phyloP scores from a whole-genome alignment of 2,329 filamentous ascomycete species.

The Nemania sp. region DNA sequence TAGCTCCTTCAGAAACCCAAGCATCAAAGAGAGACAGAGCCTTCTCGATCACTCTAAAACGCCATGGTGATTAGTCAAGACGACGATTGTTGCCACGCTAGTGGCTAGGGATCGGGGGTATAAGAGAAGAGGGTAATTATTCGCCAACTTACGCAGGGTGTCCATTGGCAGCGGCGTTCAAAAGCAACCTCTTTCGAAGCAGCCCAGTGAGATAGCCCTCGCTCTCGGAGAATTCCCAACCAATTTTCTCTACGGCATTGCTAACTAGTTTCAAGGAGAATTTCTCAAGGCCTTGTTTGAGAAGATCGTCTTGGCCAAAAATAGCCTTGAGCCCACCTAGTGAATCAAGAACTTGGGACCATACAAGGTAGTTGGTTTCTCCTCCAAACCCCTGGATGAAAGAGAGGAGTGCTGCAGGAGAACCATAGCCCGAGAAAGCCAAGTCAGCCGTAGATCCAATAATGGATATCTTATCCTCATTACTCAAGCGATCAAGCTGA shows the following conservation, averaged over 20 bases:
- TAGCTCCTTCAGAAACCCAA: conserved; percentile 76
- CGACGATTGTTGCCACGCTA: not conserved
- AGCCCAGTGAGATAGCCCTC: conserved; percentile 88
- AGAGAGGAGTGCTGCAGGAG: conserved; percentile 82
- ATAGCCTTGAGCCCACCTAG: conserved; percentile 83
- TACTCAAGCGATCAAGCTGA: conserved; percentile 79
- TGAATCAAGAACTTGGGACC: conserved; percentile 85
- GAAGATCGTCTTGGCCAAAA: conserved; percentile 80
- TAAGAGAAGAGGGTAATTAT: conserved; percentile 9
- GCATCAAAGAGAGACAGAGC: conserved; percentile 82
- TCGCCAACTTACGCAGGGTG: conserved; percentile 73
- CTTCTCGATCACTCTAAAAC: conserved; percentile 73
- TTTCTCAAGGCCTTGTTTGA: conserved; percentile 78
- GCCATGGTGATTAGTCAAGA: conserved; percentile 38
- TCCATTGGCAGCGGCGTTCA: conserved; percentile 78
- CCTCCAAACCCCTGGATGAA: conserved; percentile 86
- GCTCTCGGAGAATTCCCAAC: conserved; percentile 82
- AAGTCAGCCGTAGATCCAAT: conserved; percentile 91
- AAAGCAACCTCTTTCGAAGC: conserved; percentile 83
- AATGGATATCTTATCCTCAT: conserved; percentile 92
- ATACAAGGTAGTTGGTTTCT: conserved; percentile 89
- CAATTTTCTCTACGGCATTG: conserved; percentile 80
- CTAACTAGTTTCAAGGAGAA: conserved; percentile 83
- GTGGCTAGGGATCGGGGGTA: not conserved
- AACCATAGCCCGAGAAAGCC: conserved; percentile 86